Evolutionary conservation across 257 asterid species (phyloP).

Genomic region (Forsythia viridissima): DNA sequence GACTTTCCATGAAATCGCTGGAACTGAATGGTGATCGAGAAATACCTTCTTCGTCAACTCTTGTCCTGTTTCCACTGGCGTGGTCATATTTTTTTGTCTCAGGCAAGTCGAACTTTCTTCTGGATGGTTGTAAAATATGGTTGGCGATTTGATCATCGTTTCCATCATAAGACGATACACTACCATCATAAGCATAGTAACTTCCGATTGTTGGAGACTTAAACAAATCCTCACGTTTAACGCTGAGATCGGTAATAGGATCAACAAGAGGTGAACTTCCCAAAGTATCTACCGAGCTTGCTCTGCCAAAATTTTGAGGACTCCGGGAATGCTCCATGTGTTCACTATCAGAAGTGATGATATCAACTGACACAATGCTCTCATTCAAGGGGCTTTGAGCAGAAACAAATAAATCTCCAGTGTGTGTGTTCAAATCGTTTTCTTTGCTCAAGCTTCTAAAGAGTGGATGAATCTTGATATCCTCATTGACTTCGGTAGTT

Average conservation of each 20-base stretch:
- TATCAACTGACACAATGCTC: slow-evolving; percentile 36
- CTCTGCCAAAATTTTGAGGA: slow-evolving; percentile 34
- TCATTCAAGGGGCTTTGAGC: slow-evolving; percentile 34
- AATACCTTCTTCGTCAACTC: slow-evolving; percentile 30
- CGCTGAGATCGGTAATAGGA: slow-evolving; percentile 32
- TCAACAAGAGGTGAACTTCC: slow-evolving; percentile 37
- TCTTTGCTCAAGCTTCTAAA: slow-evolving; percentile 19
- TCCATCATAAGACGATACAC: slow-evolving; percentile 75
- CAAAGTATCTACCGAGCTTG: slow-evolving; percentile 39
- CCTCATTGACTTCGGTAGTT: slow-evolving; percentile 24
- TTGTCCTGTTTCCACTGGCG: slow-evolving; percentile 27
- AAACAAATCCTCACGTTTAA: slow-evolving; percentile 22
- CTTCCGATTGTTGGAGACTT: slow-evolving; percentile 43
- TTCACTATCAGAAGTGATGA: slow-evolving; percentile 41
- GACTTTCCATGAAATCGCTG: slow-evolving; percentile 31
- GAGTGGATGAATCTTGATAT: slow-evolving; percentile 11
- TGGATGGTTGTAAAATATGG: slow-evolving; percentile 34
- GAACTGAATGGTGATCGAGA: slow-evolving; percentile 34
- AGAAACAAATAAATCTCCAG: slow-evolving; percentile 22
- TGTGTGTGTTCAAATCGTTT: slow-evolving; percentile 9
- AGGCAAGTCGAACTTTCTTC: slow-evolving; percentile 33
- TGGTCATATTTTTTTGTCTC: slow-evolving; percentile 27
- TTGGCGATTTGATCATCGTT: slow-evolving; percentile 36
- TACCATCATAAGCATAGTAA: slow-evolving; percentile 62
- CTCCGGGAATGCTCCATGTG: slow-evolving; percentile 30